These are phyloP conservation scores for Saturnispora halmiae DNA, from an alignment of 805 yeast genomes.

Conservation along the genomic window DNA sequence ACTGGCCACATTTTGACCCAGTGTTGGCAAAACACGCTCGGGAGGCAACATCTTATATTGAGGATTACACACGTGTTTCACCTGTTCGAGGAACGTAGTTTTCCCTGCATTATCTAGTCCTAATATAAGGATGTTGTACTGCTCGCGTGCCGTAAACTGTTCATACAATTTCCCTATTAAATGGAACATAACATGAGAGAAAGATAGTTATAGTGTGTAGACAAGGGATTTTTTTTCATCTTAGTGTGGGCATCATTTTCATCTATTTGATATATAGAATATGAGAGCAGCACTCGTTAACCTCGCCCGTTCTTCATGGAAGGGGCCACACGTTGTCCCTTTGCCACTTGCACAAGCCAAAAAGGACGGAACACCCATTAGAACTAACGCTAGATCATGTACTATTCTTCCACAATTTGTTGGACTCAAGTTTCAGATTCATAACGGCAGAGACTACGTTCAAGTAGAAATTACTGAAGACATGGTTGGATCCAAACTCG, in stretches of 20 bases:
- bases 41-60: constrained; percentile 37
- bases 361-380: constrained; percentile 71
- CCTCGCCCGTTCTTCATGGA: constrained; percentile 51
- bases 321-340: constrained; percentile 89
- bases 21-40: constrained; percentile 77
- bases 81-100: constrained; percentile 66
- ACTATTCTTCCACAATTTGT: constrained; percentile 94
- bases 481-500: constrained; percentile 93
- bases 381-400: constrained; percentile 94
- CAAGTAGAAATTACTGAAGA: constrained; percentile 81
- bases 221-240: too few species aligned
- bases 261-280: too few species aligned
- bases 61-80: constrained; percentile 40
- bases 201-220: too few species aligned
- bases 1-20: constrained; percentile 77
- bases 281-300: constrained; percentile 35
- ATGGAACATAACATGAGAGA: constrained; percentile 48
- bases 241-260: too few species aligned
- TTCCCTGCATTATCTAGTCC: constrained; percentile 97
- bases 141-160: constrained; percentile 50
- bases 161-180: constrained; percentile 53
- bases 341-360: constrained; percentile 85
- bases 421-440: constrained; percentile 88
- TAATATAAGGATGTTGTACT: constrained; percentile 68
- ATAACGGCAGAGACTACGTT: constrained; percentile 91